Base-by-base conservation (phyloP, 2,329 filamentous ascomycete genomes). In the Monosporascus sp. region DNA sequence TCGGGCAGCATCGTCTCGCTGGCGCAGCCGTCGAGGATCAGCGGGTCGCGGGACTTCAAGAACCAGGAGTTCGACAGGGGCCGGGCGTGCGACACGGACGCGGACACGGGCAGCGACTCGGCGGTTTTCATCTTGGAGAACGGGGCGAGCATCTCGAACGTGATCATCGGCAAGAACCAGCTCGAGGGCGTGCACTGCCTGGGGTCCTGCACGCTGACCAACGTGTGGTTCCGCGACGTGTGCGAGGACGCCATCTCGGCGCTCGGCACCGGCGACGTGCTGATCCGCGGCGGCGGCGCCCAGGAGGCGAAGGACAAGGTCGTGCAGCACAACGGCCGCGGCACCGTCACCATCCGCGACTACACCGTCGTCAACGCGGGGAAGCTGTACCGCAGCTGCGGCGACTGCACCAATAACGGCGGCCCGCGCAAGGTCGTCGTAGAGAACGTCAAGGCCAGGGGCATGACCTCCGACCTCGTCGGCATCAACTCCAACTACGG, bases 341-440 rank as follows among this genome's bases (percentile, higher is more conserved):
- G 31, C 31, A 35, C 31, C 31, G 31, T 35, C 9, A 35, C 31
- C 11, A 35, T 35, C 31, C 31, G 31, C 31, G 11, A 35, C 31
- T 35, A 2, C 31, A 35, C 31, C 25, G 68, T 70, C 35, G 63
- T 68, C 46, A 65, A 74, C 62, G 67, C 70, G 47, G 72, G 72
- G 55, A 74, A 73, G 64, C 60, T 78, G 47, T 77, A 76, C 67
- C 74, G 76, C 55, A 69, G 70, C 48, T 79, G 76, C 62, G 76
- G 76, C 22, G 72, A 73, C 67, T 77, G 73, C 62, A 62, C 62
- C 56, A 62, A 61, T 54, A 59, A 59, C 60, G 62, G 60, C 52
- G 62, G 64, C 31, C 31, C 31, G 48, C 69, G 68, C 47, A 60
- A 63, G 49, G 62, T 69, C 48, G 60, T 62, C 41, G 53, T 72